Conservation (phyloP, 225 moss, liverwort and hornwort genomes). For the Polytrichum commune region DNA sequence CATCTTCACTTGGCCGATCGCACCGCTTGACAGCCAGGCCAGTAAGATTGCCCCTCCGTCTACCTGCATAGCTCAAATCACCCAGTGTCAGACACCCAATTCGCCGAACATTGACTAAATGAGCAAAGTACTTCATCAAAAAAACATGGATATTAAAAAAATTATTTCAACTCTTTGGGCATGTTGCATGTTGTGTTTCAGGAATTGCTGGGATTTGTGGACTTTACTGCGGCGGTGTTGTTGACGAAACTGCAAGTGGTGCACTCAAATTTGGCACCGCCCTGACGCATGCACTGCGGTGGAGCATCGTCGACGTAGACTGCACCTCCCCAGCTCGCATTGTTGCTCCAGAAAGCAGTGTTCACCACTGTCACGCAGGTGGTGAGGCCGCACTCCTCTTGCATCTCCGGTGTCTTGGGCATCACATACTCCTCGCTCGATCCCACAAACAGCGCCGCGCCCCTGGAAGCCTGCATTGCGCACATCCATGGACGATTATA, state of each 20-base stretch:
- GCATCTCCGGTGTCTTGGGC: not conserved
- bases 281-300: constrained; percentile 8
- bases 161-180: not conserved
- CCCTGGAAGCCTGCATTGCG: constrained; percentile 25
- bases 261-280: constrained; percentile 43
- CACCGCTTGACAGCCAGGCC: constrained; percentile 61
- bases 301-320: constrained; percentile 42
- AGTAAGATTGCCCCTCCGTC: constrained; percentile 76
- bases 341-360: constrained; percentile 32
- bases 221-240: constrained; percentile 33
- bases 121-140: not conserved
- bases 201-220: not conserved
- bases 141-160: not conserved
- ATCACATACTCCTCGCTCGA: constrained; percentile 13
- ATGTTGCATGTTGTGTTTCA: not conserved
- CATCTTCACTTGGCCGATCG: constrained; percentile 61
- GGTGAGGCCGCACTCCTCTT: constrained; percentile 25
- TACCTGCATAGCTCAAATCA: constrained; percentile 26
- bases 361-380: constrained; percentile 33
- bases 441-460: constrained; percentile 33
- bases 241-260: constrained; percentile 34
- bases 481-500: not conserved
- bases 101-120: not conserved
- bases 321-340: constrained; percentile 41
- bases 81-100: not conserved